Evolutionary conservation across 2,329 filamentous ascomycete species (phyloP), one percentile per base, ranked within the genome.

Genomic region (Akanthomyces muscarius): DNA sequence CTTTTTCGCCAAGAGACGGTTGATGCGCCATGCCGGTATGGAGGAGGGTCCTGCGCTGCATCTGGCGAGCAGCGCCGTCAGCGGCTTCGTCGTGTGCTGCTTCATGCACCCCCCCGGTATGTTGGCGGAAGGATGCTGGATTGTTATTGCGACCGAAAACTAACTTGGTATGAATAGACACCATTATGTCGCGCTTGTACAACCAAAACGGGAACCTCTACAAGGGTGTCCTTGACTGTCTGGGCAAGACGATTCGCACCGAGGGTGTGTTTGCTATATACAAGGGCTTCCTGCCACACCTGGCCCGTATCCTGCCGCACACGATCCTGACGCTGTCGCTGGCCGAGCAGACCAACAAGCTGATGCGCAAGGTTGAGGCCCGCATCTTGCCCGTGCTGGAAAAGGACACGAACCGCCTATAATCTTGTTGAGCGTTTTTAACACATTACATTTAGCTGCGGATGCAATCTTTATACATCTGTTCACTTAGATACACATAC

Each of bases 201-300:
- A 99, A 99, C 80, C 95, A 99, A 76, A 96, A 93, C 66, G 95
- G 95, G 59, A 96, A 97, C 74, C 83, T 99, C n/a, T 99, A 99
- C 81, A 88, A 85, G 69, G 90, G 93, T 64, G 91, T 96, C 5
- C 90, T 96, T 66, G 95, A 99, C 78, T 99, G 95, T 74, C 77
- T 98, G 65, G 86, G 85, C 74, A 93, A 97, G 79, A 99, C 95
- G 0, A 83, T 99, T 65, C 89, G 88, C 73, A 97, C 92, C 0
- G 95, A 99, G 75, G 95, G 95, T 25, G 71, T 97, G 59, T 78
- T 98, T 53, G 95, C 95, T 65, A 91, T 99, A 64, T 99, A 99
- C 82, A 99, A 99, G 81, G 95, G 95, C 64, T 97, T 96, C 81
- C 86, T 97, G 72, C 95, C 95, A 18, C 95, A 99, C 78, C 80